These are phyloP conservation scores for Sphagnurus paluster DNA, from an alignment of 1,284 basidiomycete genomes.

Conservation along the genomic window DNA sequence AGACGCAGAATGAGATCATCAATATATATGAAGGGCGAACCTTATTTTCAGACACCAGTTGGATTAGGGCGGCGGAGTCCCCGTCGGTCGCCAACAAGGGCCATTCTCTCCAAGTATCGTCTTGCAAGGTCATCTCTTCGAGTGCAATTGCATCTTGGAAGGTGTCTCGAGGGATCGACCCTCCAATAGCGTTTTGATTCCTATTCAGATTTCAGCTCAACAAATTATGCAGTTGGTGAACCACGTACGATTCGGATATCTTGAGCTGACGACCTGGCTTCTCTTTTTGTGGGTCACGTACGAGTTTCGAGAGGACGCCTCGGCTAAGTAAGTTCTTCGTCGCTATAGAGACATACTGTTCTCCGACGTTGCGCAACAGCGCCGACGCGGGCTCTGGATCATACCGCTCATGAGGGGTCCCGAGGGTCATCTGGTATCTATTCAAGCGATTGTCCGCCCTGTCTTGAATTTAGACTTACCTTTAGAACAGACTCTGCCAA, in stretches of 20 bases:
- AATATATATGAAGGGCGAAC: too few species aligned
- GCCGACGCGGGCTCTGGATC: slow-evolving; percentile 53
- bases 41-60: slow-evolving; percentile 70
- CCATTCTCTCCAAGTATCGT: slow-evolving; percentile 66
- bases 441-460: neutral
- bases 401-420: slow-evolving; percentile 69
- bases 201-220: slow-evolving; percentile 31
- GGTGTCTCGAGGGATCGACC: slow-evolving; percentile 58
- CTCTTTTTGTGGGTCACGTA: slow-evolving; percentile 59
- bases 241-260: slow-evolving; percentile 60
- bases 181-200: slow-evolving; percentile 70
- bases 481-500: slow-evolving; percentile 72
- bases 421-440: slow-evolving; percentile 61
- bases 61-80: slow-evolving; percentile 68
- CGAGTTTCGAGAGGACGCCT: slow-evolving; percentile 63
- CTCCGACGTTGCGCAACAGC: slow-evolving; percentile 56
- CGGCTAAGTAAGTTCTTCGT: slow-evolving; percentile 59
- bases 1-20: neutral
- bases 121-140: slow-evolving; percentile 54
- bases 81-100: slow-evolving; percentile 72
- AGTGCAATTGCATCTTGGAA: slow-evolving; percentile 69
- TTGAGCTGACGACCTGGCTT: slow-evolving; percentile 71
- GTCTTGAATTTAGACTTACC: slow-evolving; percentile 37
- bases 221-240: slow-evolving; percentile 10
- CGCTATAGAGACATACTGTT: slow-evolving; percentile 50